phyloP scores from a whole-genome alignment of 2,329 filamentous ascomycete species.

The Cladophialophora yegresii region DNA sequence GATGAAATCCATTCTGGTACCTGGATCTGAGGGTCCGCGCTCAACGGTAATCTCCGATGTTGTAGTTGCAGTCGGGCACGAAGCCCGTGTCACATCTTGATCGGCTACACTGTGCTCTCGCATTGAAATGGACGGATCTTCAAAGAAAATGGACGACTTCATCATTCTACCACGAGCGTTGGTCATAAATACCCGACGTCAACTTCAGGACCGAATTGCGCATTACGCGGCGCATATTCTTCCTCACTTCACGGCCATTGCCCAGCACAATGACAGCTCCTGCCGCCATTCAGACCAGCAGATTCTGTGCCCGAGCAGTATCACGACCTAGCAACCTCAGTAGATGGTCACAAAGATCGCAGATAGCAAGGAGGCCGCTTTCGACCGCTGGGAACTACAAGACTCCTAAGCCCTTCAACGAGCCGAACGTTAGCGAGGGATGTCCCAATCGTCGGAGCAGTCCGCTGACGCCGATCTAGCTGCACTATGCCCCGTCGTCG shows the following conservation, averaged over 20 bases:
- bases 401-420: conserved; percentile 32
- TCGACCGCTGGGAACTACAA: conserved; percentile 28
- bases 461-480: conserved; percentile 5
- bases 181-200: neutral
- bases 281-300: neutral
- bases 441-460: neutral
- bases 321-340: neutral
- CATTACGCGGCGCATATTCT: neutral
- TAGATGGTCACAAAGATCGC: neutral
- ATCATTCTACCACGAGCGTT: neutral
- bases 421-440: conserved; percentile 24
- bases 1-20: neutral
- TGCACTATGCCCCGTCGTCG: conserved; percentile 38
- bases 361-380: conserved; percentile 17
- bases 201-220: neutral
- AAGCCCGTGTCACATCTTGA: neutral
- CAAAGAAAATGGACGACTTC: neutral
- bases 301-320: neutral
- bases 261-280: neutral
- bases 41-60: neutral
- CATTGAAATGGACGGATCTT: neutral
- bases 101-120: neutral
- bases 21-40: neutral
- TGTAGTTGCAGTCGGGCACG: neutral
- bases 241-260: neutral